Conservation (phyloP, 805 yeast species). For the Alloascoidea hylecoeti region DNA sequence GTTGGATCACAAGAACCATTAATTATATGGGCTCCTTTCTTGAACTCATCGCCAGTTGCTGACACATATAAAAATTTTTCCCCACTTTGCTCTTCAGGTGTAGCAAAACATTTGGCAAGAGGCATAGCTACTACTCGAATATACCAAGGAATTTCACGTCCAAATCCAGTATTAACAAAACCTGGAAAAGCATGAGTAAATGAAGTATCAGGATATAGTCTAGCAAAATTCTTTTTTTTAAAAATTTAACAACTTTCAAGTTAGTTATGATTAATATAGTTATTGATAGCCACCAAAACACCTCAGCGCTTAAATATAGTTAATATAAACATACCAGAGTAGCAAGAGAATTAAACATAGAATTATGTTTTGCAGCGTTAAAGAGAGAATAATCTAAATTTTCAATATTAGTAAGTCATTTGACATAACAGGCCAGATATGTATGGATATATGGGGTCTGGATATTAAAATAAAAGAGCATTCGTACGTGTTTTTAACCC, state of each 20-base stretch:
- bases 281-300: no score
- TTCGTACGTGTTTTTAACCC: no score
- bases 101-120: conserved; percentile 6
- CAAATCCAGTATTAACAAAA: conserved; percentile 10
- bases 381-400: conserved; percentile 8
- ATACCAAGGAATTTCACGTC: conserved; percentile 10
- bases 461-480: no score
- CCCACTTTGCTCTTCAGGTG: conserved; percentile 8
- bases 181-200: conserved; percentile 14
- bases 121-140: conserved; percentile 4
- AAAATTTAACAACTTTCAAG: neutral
- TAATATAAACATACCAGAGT: no score
- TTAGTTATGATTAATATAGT: neutral
- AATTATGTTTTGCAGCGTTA: conserved; percentile 6
- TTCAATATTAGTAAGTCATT: neutral
- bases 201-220: conserved; percentile 9
- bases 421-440: neutral
- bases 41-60: conserved; percentile 8
- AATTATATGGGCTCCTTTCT: conserved; percentile 9
- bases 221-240: conserved; percentile 7
- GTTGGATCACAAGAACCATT: no score
- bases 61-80: conserved; percentile 12
- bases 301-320: no score
- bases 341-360: conserved; percentile 10
- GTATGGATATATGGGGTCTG: neutral